Evolutionary conservation across 2,329 filamentous ascomycete species (phyloP).

Genomic region (Emericellopsis atlantica): DNA sequence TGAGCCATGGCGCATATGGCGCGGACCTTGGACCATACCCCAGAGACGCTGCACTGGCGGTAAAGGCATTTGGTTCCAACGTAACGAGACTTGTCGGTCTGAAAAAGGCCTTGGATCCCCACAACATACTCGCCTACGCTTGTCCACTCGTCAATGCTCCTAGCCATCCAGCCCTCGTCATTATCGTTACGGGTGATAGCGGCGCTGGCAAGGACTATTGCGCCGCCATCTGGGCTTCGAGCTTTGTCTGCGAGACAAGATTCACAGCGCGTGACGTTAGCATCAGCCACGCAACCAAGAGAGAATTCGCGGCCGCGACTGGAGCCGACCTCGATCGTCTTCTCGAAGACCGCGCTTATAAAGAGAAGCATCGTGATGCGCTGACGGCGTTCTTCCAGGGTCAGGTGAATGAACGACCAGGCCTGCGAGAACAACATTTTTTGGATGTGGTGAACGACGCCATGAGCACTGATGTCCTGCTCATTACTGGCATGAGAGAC

Average conservation of each 20-base stretch:
- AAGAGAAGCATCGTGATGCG: constrained; percentile 42
- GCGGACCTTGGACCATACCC: constrained; percentile 53
- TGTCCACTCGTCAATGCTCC: constrained; percentile 35
- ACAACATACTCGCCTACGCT: constrained; percentile 36
- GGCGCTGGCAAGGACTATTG: constrained; percentile 49
- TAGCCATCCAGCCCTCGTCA: constrained; percentile 29
- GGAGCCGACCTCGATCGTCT: constrained; percentile 34
- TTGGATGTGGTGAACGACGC: constrained; percentile 26
- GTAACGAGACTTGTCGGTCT: constrained; percentile 38
- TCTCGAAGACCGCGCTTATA: constrained; percentile 42
- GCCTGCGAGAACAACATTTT: constrained; percentile 38
- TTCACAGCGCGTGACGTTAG: constrained; percentile 30
- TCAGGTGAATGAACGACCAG: constrained; percentile 28
- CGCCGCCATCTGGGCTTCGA: constrained; percentile 35
- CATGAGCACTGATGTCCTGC: constrained; percentile 34
- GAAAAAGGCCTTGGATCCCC: constrained; percentile 35
- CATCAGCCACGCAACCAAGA: constrained; percentile 46
- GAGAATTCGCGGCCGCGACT: constrained; percentile 36
- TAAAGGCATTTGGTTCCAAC: constrained; percentile 44
- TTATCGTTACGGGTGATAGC: constrained; percentile 44
- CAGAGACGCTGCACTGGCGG: constrained; percentile 36
- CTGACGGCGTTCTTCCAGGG: constrained; percentile 37
- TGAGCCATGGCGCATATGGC: constrained; percentile 39
- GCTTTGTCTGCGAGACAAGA: constrained; percentile 15
- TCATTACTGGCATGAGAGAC: constrained; percentile 54